Evolutionary conservation across 2,329 filamentous ascomycete genomes (phyloP), one percentile per base, ranked within the genome.

Genomic region (Xylaria sp.): DNA sequence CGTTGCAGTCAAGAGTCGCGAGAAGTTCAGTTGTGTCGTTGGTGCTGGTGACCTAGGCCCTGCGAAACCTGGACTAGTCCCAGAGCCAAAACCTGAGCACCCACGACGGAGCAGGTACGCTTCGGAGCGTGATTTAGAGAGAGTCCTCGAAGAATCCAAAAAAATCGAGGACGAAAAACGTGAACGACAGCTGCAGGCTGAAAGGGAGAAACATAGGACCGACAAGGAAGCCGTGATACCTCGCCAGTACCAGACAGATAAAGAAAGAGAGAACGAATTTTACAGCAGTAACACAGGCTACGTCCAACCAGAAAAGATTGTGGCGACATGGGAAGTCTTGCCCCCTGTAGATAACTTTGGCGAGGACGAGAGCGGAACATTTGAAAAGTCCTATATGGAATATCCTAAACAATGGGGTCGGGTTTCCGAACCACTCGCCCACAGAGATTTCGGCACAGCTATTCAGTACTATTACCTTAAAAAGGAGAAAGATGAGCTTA

Each of bases 401-500:
- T 87, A 86, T 65, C 91, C 92, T 0, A 96, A 96, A 83, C 92
- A 94, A 74, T 96, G 92, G 91, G 91, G 91, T 63, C 89, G 88
- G 72, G 89, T 96, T 65, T 90, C 92, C 5, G 88, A 91, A 65
- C 84, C 85, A 27, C 80, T 95, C 5, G 85, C 86, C 0, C 84
- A 86, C 33, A 88, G 92, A 27, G 89, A 92, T 73, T 94, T 93
- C 78, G 90, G 91, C 70, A 87, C 92, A 53, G 93, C 91, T 78
- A 96, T 96, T 72, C 90, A 93, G 75, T 93, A 94, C 78, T 96
- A 96, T 79, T 96, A 96, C 78, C 84, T 92, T 69, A 92, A 90
- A 76, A 96, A 89, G 80, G 92, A 92, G 76, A 95, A 88, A 80
- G 91, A 90, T 80, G 85, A 89, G 53, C 86, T 89, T 47, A 90